phyloP scores from a whole-genome alignment of 1,139 yeast genomes.

The Saccharomyces hybrid region DNA sequence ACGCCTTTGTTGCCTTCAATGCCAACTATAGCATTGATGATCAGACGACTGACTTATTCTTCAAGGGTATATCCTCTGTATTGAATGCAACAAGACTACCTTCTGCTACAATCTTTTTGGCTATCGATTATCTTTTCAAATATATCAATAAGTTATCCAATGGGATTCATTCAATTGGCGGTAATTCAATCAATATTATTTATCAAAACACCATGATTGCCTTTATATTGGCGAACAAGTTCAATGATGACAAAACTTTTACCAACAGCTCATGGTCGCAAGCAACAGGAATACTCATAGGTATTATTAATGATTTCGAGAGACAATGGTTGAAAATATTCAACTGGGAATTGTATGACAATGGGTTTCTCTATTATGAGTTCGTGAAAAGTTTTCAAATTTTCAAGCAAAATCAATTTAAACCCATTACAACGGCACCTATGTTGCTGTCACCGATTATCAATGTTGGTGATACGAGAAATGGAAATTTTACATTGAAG shows the following conservation, averaged over 20 bases:
- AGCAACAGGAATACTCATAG: slow-evolving; percentile 73
- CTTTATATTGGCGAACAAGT: slow-evolving; percentile 81
- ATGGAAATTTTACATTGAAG: slow-evolving; percentile 7
- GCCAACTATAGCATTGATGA: slow-evolving; percentile 5
- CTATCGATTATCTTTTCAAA: slow-evolving; percentile 59
- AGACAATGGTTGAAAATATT: slow-evolving; percentile 54
- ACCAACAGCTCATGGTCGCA: slow-evolving; percentile 94
- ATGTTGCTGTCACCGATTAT: slow-evolving; percentile 9
- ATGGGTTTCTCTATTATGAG: slow-evolving; percentile 27
- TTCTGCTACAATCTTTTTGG: slow-evolving; percentile 66
- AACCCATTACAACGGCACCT: slow-evolving; percentile 5
- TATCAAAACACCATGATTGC: slow-evolving; percentile 63
- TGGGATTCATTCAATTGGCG: slow-evolving; percentile 28
- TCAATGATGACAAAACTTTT: slow-evolving; percentile 93
- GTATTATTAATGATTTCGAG: slow-evolving; percentile 58
- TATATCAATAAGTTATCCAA: slow-evolving; percentile 36
- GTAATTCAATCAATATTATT: slow-evolving; percentile 38
- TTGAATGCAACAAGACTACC: slow-evolving; percentile 88
- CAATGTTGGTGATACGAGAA: neutral
- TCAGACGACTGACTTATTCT: slow-evolving; percentile 48
- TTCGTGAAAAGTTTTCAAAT: slow-evolving; percentile 22
- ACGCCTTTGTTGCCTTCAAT: slow-evolving; percentile 50
- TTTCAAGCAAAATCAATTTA: slow-evolving; percentile 11
- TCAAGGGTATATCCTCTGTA: slow-evolving; percentile 56
- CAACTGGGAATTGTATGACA: slow-evolving; percentile 34